Evolutionary conservation across 768 basidiomycete species (phyloP).

Genomic region (Rhodotorula graminis): DNA sequence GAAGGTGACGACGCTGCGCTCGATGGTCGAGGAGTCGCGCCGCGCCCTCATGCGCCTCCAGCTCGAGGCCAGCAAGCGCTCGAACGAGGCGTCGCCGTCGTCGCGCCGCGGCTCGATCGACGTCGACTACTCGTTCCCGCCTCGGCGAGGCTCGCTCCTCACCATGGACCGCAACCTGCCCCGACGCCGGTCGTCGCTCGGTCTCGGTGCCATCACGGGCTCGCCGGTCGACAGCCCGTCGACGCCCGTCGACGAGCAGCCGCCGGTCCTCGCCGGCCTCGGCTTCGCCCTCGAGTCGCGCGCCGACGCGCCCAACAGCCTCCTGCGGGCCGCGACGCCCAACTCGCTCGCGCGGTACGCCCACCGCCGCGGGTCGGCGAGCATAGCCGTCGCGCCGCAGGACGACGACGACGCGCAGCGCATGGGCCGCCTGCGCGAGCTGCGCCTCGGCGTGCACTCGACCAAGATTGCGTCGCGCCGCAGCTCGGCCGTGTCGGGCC

Average conservation of each 20-base stretch:
- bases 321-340: not conserved
- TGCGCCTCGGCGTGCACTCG: slow-evolving; percentile 27
- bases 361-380: slow-evolving; percentile 32
- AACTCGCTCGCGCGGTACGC: slow-evolving; percentile 12
- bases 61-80: slow-evolving; percentile 21
- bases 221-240: slow-evolving; percentile 1
- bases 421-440: slow-evolving; percentile 25
- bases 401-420: slow-evolving; percentile 28
- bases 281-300: slow-evolving; percentile 21
- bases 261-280: slow-evolving; percentile 14
- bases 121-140: slow-evolving; percentile 15
- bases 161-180: not conserved
- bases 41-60: slow-evolving; percentile 38
- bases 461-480: slow-evolving; percentile 23
- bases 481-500: slow-evolving; percentile 15
- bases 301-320: not conserved
- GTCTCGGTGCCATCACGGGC: slow-evolving; percentile 22
- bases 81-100: not conserved
- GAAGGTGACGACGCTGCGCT: slow-evolving; percentile 37
- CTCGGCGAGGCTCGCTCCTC: slow-evolving; percentile 21
- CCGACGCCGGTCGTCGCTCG: slow-evolving; percentile 29
- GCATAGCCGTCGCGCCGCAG: slow-evolving; percentile 9
- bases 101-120: slow-evolving; percentile 7
- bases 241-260: not conserved
- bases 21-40: slow-evolving; percentile 38